Base-by-base conservation (phyloP, 495 filamentous ascomycete species). In the Geoglossum glabrum region DNA sequence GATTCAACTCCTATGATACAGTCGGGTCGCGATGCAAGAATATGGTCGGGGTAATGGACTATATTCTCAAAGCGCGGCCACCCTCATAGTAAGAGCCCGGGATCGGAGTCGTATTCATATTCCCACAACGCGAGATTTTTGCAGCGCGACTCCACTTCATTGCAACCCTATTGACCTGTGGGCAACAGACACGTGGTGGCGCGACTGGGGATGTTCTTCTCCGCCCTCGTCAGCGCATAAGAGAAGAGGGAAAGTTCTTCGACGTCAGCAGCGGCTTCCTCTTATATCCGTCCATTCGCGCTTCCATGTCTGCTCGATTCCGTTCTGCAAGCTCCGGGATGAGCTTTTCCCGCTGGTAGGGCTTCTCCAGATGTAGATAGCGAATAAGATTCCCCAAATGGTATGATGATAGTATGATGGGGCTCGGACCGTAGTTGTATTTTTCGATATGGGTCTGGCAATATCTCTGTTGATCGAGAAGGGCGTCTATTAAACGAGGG, bases 271-370 rank as follows among this genome's bases (percentile, higher is more conserved):
- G 21, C 57, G 46, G 57, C 43, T 55, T 58, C 46, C 57, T 55
- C 57, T 55, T 58, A 34, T 49, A 55, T 47, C 25, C 31, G 26
- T 58, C 36, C 25, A 58, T 49, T 25, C 23, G 23, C 17, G 46
- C 26, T 30, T 58, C 57, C 43, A 58, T 58, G 26, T 51, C 57
- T 49, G 23, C 57, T 51, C 57, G 40, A 58, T 58, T 58, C 26
- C 57, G 57, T 47, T 52, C 57, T 36, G 40, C 57, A 40, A 58
- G 46, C 57, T 58, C 40, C 46, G 33, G 57, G 31, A 58, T 36
- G 30, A 55, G 46, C 46, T 47, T 49, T 52, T 55, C 25, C 46
- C 43, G 40, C 46, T 49, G 57, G 36, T 49, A 25, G 6, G 57
- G 46, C 31, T 58, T 58, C 26, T 58, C 57, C 13, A 58, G 46